Conservation (phyloP, 345 rosid species). For the Salix caprea region DNA sequence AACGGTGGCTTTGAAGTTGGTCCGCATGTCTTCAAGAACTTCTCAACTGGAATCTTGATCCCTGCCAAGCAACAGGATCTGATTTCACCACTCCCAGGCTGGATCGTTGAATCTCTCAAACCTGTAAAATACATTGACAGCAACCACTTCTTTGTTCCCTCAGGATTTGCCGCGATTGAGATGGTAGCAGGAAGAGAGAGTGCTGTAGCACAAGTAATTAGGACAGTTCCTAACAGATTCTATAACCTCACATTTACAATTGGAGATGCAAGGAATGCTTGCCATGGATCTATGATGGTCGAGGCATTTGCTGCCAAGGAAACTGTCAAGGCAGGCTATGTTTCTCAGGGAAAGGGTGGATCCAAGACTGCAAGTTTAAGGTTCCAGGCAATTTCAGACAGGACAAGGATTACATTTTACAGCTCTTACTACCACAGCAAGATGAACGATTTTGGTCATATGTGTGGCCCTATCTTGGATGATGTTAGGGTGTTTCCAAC, state of each 20-base stretch:
- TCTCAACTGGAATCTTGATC: conserved; percentile 71
- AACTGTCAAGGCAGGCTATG: conserved; percentile 38
- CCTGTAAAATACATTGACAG: conserved; percentile 72
- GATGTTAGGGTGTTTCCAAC: conserved; percentile 41
- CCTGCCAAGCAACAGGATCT: conserved; percentile 49
- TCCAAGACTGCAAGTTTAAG: conserved; percentile 39
- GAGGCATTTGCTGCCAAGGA: conserved; percentile 59
- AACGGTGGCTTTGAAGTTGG: conserved; percentile 81
- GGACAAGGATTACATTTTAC: conserved; percentile 70
- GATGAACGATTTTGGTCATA: conserved; percentile 61
- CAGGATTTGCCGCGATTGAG: conserved; percentile 58
- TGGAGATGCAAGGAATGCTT: conserved; percentile 72
- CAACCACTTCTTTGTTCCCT: conserved; percentile 59
- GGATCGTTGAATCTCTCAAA: conserved; percentile 85
- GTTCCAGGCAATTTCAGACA: conserved; percentile 41
- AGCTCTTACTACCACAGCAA: conserved; percentile 71
- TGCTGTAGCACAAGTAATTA: conserved; percentile 69
- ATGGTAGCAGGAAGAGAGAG: conserved; percentile 82
- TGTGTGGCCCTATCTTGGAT: conserved; percentile 89
- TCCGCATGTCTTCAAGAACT: conserved; percentile 74
- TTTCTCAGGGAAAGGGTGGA: conserved; percentile 52
- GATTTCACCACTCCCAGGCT: conserved; percentile 76
- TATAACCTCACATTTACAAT: conserved; percentile 53
- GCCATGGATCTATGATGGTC: conserved; percentile 83
- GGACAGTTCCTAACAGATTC: conserved; percentile 40